Conservation (phyloP, 371 early-diverging fungal species). For the Mucor velutinosus region DNA sequence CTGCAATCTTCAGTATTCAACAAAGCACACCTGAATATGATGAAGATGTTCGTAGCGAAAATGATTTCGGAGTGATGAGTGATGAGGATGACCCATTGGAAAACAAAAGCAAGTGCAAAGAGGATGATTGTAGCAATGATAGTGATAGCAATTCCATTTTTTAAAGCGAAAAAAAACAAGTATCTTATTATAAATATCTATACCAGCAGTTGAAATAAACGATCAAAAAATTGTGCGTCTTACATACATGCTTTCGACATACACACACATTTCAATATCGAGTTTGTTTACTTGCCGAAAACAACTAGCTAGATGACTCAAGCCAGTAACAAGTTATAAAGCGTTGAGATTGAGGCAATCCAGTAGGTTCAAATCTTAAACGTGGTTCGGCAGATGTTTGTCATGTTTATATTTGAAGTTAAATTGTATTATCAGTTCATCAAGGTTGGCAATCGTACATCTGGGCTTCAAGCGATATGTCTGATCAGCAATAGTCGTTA, state of each 20-base stretch:
- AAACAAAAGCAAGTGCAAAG: background rate
- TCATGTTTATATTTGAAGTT: no score
- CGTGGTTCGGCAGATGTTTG: no score
- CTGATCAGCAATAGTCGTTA: no score
- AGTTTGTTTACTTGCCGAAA: no score
- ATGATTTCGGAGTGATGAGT: slow-evolving; percentile 55
- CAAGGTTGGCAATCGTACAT: no score
- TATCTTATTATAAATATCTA: background rate
- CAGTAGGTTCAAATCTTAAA: no score
- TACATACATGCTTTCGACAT: background rate
- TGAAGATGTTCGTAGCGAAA: slow-evolving; percentile 57
- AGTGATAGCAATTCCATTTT: background rate
- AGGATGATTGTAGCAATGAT: background rate
- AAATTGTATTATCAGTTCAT: no score
- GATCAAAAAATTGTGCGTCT: background rate
- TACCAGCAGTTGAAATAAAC: background rate
- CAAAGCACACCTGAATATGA: slow-evolving; percentile 69
- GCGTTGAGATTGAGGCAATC: no score
- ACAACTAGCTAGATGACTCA: no score
- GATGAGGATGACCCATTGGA: slow-evolving; percentile 36
- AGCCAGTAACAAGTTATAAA: no score
- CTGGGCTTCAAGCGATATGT: no score
- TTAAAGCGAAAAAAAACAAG: background rate
- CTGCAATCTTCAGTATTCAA: slow-evolving; percentile 70
- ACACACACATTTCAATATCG: no score